Evolutionary conservation across 2,329 filamentous ascomycete genomes (phyloP).

Genomic region (Lomentospora prolificans): DNA sequence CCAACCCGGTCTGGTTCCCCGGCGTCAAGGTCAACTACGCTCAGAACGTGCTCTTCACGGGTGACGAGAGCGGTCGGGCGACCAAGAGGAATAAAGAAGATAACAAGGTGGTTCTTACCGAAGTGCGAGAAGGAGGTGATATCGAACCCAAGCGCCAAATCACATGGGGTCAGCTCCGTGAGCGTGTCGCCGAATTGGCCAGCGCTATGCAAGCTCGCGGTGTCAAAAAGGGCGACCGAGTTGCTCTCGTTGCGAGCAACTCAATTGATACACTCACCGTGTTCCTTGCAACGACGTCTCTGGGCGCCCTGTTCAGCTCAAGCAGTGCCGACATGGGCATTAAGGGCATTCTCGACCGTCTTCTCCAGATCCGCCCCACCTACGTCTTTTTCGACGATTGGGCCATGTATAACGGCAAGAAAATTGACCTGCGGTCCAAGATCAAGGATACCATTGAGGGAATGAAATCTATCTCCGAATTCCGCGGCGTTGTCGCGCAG

Average conservation of each 20-base stretch:
- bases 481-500: slow-evolving; percentile 45
- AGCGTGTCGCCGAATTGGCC: slow-evolving; percentile 46
- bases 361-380: slow-evolving; percentile 65
- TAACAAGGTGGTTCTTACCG: slow-evolving; percentile 57
- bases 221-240: slow-evolving; percentile 59
- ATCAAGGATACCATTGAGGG: slow-evolving; percentile 60
- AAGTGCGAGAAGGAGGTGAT: slow-evolving; percentile 56
- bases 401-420: slow-evolving; percentile 70
- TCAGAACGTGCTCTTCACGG: slow-evolving; percentile 66
- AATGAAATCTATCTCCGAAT: slow-evolving; percentile 47
- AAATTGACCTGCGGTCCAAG: slow-evolving; percentile 60
- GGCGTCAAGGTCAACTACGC: slow-evolving; percentile 68
- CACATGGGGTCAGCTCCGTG: slow-evolving; percentile 58
- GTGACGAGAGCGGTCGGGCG: slow-evolving; percentile 26
- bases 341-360: slow-evolving; percentile 64
- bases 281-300: slow-evolving; percentile 57
- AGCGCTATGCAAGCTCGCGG: slow-evolving; percentile 59
- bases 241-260: slow-evolving; percentile 68
- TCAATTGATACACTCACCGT: slow-evolving; percentile 64
- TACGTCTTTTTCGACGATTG: slow-evolving; percentile 79
- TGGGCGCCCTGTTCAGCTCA: slow-evolving; percentile 68
- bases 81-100: slow-evolving; percentile 59
- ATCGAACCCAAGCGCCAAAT: slow-evolving; percentile 40
- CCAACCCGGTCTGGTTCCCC: slow-evolving; percentile 66
- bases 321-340: slow-evolving; percentile 78